phyloP scores from a whole-genome alignment of 1,284 basidiomycete species.

The Ceratorhiza oryzae-sativae region DNA sequence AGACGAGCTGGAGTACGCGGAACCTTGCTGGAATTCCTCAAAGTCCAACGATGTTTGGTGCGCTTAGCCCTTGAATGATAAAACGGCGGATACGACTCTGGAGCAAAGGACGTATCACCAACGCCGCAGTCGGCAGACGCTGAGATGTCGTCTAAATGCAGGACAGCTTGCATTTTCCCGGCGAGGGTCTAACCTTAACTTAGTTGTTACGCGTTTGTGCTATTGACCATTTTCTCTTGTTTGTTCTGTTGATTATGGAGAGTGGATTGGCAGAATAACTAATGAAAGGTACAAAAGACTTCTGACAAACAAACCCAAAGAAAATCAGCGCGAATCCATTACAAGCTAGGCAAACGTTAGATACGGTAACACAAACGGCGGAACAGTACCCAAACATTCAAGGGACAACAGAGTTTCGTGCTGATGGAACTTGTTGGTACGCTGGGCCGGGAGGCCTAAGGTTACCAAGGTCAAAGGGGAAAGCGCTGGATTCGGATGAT shows the following conservation, averaged over 20 bases:
- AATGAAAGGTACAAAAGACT: not conserved
- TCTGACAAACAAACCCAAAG: not conserved
- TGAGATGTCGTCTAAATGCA: not conserved
- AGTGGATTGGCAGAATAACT: not conserved
- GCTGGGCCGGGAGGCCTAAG: slow-evolving; percentile 27
- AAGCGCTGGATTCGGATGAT: not conserved
- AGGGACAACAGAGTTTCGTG: slow-evolving; percentile 21
- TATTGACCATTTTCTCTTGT: not conserved
- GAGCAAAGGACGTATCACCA: not conserved
- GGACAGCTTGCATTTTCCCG: not conserved
- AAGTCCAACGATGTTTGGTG: slow-evolving; percentile 29
- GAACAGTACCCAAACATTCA: slow-evolving; percentile 3
- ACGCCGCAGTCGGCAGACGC: not conserved
- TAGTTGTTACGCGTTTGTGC: not conserved
- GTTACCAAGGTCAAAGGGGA: slow-evolving; percentile 3
- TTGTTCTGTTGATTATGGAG: not conserved
- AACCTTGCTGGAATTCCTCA: slow-evolving; percentile 16
- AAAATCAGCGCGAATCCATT: not conserved
- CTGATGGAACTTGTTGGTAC: slow-evolving; percentile 22
- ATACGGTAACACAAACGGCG: not conserved
- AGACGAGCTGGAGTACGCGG: slow-evolving; percentile 27
- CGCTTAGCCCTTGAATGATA: not conserved
- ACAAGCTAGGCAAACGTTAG: not conserved
- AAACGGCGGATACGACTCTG: too few species aligned
- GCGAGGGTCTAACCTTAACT: too few species aligned